Evolutionary conservation across 768 basidiomycete species (phyloP), one percentile per base, ranked within the genome.

Genomic region (Hygrocybe punicea): DNA sequence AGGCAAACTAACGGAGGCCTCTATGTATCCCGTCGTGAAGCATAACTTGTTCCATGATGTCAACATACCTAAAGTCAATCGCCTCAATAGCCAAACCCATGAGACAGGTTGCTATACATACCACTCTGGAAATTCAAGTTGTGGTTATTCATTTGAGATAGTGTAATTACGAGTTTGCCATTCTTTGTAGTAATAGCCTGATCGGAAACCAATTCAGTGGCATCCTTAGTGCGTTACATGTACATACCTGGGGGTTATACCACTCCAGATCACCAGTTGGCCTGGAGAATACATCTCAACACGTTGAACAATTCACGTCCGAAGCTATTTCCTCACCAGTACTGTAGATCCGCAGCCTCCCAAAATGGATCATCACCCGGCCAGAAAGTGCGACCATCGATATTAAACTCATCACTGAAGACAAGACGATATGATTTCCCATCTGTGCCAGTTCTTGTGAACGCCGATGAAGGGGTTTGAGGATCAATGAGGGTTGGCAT

Each of bases 11-110:
- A 92, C 63, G n/a, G 78, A 81, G 2, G 87, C 83, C 72, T 97
- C 97, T 56, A 98, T 76, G 67, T 94, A 93, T 2, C 92, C 93
- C 0, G 92, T 93, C 14, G 86, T 95, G 73, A 94, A 97, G 73
- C 95, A 98, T 54, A 97, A 72, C 72, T 97, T 92, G 73, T 97
- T 96, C 94, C 95, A 97, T 11, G 85, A 81, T 62, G 88, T 85
- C 9, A 94, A 53, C 86, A 87, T 87, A 36, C 83, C 84, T 81
- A 57, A 17, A 51, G 56, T 51, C 24, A 62, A 52, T 19, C 63
- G 29, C 59, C n/a, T n/a, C n/a, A 49, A 25, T 29, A 47, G 14
- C 49, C 53, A 19, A 60, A 53, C 56, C 2, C 71, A 56, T 77
- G 25, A 78, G 78, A 53, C 8, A 13, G 51, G 37, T 46, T 29